Evolutionary conservation across 441 rosid species (phyloP).

Genomic region (Populus hybrid): DNA sequence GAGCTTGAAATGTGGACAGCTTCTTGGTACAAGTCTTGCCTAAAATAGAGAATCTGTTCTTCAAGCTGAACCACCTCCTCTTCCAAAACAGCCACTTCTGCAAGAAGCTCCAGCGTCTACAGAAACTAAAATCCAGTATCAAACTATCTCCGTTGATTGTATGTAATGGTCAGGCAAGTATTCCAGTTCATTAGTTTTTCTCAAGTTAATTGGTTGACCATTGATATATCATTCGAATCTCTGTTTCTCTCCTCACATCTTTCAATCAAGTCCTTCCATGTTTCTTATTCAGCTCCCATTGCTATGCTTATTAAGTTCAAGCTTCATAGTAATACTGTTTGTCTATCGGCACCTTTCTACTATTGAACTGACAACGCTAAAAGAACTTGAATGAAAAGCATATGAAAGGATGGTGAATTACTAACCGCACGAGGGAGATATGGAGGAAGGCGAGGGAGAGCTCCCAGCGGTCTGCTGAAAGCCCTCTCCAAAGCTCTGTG

Average conservation of each 20-base stretch:
- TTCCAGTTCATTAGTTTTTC: not conserved
- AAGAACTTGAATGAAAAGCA: not conserved
- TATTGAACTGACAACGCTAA: not conserved
- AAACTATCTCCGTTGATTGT: constrained; percentile 2
- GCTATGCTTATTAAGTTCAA: not conserved
- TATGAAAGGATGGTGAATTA: constrained; percentile 16
- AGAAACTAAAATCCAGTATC: constrained; percentile 26
- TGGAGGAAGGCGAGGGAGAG: constrained; percentile 91
- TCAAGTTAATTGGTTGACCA: not conserved
- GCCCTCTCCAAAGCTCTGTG: constrained; percentile 89
- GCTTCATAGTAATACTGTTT: not conserved
- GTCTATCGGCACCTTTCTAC: too few relatives aligned
- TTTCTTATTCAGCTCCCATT: not conserved
- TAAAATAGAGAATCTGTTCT: constrained; percentile 65
- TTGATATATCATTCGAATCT: not conserved
- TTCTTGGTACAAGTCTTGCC: constrained; percentile 74
- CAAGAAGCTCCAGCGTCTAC: constrained; percentile 84
- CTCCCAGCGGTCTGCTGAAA: constrained; percentile 80
- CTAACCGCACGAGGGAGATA: constrained; percentile 77
- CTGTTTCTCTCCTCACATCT: not conserved
- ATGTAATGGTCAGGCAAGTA: not conserved
- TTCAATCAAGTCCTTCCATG: not conserved
- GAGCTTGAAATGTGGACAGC: constrained; percentile 61
- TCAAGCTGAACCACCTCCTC: constrained; percentile 90
- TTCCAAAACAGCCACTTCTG: constrained; percentile 92